Base-by-base conservation (phyloP, 23 red algal genomes). In the Gracilariopsis chorda region DNA sequence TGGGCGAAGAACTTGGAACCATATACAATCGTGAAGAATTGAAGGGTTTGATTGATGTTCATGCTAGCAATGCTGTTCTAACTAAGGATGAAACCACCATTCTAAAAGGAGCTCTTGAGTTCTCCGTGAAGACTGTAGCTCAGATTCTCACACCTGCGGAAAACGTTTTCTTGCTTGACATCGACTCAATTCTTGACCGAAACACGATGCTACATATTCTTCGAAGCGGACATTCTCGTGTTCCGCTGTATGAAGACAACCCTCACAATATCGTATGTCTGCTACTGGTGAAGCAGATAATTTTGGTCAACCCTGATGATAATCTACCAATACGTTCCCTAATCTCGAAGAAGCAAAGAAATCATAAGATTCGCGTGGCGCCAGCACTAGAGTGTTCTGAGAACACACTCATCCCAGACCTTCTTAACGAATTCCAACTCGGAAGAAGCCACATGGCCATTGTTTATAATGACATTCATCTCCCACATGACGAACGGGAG, bases 371-470 rank as follows among this genome's bases (percentile, higher is more conserved):
- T 51, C 91, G 91, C 10, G 91, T 94, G 27, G 80, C 91, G 6
- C 91, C 91, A 16, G 80, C 91, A 4, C 73, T 94, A 19, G 72
- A 94, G 34, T 85, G 80, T 33, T 62, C 68, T 19, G 79, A 35
- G 7, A 67, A 82, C 46, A 75, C 85, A 19, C 67, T 84, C 25
- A 85, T 98, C 48, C 40, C 75, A 34, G 92, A 92, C 53, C 67
- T 95, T 61, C 78, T 99, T 33, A 95, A 96, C 64, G 93, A 96
- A 58, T 99, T 99, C 71, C 84, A 99, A 79, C 77, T 64, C 20
- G 97, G 97, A 30, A 77, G 93, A 51, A 88, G 77, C 13, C 97
- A 99, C 67, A 94, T 99, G 97, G 93, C 97, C 17, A 89, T 99
- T 47, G 93, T 99, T 6, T 84, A 93, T 53, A 67, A 94, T 72